These are phyloP conservation scores for Aschersonia sp. DNA, from an alignment of 2,329 filamentous ascomycete genomes.

Conservation along the genomic window DNA sequence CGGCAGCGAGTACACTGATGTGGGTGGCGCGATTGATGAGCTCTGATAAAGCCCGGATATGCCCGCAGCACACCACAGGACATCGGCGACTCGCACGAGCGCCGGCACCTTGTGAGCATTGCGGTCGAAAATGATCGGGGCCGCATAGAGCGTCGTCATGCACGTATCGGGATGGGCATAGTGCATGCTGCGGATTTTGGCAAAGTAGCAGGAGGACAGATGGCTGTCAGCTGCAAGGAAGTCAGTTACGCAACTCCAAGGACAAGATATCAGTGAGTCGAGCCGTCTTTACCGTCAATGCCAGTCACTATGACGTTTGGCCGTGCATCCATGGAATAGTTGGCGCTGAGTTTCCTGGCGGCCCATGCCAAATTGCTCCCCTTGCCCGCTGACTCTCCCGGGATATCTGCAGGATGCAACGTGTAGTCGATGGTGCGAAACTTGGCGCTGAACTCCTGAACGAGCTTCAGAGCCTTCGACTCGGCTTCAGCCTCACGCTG, in stretches of 20 bases:
- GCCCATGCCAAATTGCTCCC: slow-evolving; percentile 63
- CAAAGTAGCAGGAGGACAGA: slow-evolving; percentile 53
- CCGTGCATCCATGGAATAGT: slow-evolving; percentile 35
- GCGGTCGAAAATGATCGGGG: slow-evolving; percentile 60
- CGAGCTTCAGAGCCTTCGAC: slow-evolving; percentile 45
- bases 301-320: slow-evolving; percentile 54
- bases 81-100: slow-evolving; percentile 55
- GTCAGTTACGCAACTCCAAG: neutral
- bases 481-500: slow-evolving; percentile 46
- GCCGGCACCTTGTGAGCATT: slow-evolving; percentile 55
- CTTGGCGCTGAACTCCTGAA: slow-evolving; percentile 46
- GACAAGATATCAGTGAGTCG: too few species aligned
- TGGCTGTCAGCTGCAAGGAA: slow-evolving; percentile 49
- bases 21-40: slow-evolving; percentile 52
- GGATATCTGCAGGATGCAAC: slow-evolving; percentile 49
- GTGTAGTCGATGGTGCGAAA: slow-evolving; percentile 56
- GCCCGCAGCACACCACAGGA: slow-evolving; percentile 58
- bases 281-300: slow-evolving; percentile 48
- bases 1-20: slow-evolving; percentile 58
- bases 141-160: slow-evolving; percentile 49
- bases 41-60: slow-evolving; percentile 52
- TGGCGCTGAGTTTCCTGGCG: slow-evolving; percentile 48
- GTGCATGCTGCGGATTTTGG: slow-evolving; percentile 49
- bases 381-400: slow-evolving; percentile 56
- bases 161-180: slow-evolving; percentile 42